These are phyloP conservation scores for Cryomyces antarcticus DNA, from an alignment of 495 filamentous ascomycete species.

Conservation along the genomic window DNA sequence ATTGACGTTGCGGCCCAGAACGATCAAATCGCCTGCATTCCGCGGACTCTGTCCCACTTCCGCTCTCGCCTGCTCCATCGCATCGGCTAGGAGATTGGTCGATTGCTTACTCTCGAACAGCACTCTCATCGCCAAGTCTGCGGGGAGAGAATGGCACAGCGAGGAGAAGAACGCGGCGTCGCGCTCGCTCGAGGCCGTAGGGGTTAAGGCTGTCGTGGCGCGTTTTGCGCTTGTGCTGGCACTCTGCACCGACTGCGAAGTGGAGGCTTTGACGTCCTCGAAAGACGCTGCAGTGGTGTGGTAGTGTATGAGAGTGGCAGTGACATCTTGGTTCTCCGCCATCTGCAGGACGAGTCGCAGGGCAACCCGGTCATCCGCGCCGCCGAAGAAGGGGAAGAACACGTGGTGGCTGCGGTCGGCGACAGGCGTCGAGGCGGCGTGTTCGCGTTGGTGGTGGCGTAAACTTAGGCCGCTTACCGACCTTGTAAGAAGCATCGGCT, in stretches of 20 bases:
- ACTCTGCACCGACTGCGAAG: constrained; percentile 9
- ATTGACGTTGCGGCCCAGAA: constrained; percentile 38
- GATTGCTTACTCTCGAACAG: constrained; percentile 25
- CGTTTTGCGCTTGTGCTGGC: constrained; percentile 14
- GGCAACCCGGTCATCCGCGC: constrained; percentile 64
- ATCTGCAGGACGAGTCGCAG: constrained; percentile 66
- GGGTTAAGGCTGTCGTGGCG: constrained; percentile 9
- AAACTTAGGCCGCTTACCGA: constrained; percentile 37
- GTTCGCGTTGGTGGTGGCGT: constrained; percentile 23
- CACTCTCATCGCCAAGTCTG: constrained; percentile 37
- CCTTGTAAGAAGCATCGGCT: constrained; percentile 19
- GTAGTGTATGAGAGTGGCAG: constrained; percentile 45
- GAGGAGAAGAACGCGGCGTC: constrained; percentile 44
- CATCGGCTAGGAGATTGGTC: constrained; percentile 13
- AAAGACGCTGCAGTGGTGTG: constrained; percentile 15
- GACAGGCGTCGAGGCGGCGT: constrained; percentile 25
- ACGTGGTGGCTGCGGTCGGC: constrained; percentile 60
- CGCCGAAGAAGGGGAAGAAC: constrained; percentile 75
- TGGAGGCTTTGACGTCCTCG: constrained; percentile 8
- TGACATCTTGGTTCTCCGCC: constrained; percentile 53
- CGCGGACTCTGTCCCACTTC: constrained; percentile 38
- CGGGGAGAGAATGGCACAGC: constrained; percentile 38
- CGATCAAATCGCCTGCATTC: constrained; percentile 61
- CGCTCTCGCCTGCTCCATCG: constrained; percentile 26
- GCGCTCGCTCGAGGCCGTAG: constrained; percentile 8